Percentiles rank a stretch among this genome's conserved stretches.
These are phyloP conservation scores for Globisporangium canariense DNA, from an alignment of 352 stramenopile genomes.

Conservation along the genomic window DNA sequence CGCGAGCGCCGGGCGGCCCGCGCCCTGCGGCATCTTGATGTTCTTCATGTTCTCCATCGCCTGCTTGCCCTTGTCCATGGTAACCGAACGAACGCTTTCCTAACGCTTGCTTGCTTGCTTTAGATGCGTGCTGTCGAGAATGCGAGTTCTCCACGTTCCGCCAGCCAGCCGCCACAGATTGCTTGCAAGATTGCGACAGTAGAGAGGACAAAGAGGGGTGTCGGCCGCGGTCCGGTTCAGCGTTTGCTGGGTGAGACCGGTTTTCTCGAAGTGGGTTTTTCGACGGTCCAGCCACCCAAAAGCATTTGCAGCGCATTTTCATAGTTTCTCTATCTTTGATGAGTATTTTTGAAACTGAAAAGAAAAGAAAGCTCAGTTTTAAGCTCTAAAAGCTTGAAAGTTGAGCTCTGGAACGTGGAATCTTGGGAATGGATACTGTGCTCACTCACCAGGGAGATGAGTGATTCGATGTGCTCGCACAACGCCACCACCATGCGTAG, in stretches of 20 bases:
- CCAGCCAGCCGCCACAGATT: conserved; percentile 25
- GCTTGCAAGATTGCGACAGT: conserved; percentile 8
- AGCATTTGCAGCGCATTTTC: not conserved
- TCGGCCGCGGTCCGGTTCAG: conserved; percentile 7
- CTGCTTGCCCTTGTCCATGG: conserved; percentile 83
- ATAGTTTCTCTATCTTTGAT: not conserved
- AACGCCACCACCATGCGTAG: too few relatives aligned
- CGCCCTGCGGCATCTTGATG: conserved; percentile 78
- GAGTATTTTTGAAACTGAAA: not conserved
- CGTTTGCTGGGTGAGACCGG: not conserved
- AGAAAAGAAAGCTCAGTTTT: too few relatives aligned
- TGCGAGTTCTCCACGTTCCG: conserved; percentile 15
- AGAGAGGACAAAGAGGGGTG: not conserved
- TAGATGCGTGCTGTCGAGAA: conserved; percentile 20
- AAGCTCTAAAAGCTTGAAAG: not conserved
- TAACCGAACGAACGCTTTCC: conserved; percentile 8
- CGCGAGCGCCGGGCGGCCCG: conserved; percentile 47
- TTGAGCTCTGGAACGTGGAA: not conserved
- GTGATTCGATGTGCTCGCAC: not conserved
- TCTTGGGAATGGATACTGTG: not conserved
- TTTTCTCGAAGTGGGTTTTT: not conserved
- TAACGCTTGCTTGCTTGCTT: conserved; percentile 11
- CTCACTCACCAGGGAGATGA: not conserved
- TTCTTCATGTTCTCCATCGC: conserved; percentile 90
- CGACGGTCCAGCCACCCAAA: not conserved